These are phyloP conservation scores for Colletotrichum camelliae DNA, from an alignment of 2,329 filamentous ascomycete genomes.

Conservation along the genomic window DNA sequence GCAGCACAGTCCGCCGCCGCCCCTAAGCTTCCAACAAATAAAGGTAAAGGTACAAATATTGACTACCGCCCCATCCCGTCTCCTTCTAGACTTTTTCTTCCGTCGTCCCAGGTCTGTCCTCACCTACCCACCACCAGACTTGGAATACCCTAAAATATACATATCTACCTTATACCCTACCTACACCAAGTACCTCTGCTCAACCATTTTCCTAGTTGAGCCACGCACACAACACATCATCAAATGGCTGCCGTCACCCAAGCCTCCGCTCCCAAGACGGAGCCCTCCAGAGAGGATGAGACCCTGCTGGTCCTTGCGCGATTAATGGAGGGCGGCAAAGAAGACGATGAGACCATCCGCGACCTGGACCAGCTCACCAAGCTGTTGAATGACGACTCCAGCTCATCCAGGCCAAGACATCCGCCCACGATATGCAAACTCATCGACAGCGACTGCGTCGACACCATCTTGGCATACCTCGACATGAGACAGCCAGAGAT, in stretches of 20 bases:
- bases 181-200: not conserved
- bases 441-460: slow-evolving; percentile 77
- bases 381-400: slow-evolving; percentile 62
- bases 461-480: slow-evolving; percentile 84
- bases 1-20: slow-evolving; percentile 11
- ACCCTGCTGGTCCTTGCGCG: slow-evolving; percentile 83
- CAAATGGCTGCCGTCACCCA: slow-evolving; percentile 40
- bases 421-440: slow-evolving; percentile 60
- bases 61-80: slow-evolving; percentile 9
- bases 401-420: slow-evolving; percentile 38
- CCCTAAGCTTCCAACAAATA: not conserved
- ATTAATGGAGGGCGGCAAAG: slow-evolving; percentile 88
- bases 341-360: slow-evolving; percentile 73
- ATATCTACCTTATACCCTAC: not conserved
- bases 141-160: slow-evolving; percentile 1
- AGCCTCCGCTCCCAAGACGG: slow-evolving; percentile 30
- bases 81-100: slow-evolving; percentile 11
- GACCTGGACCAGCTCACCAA: slow-evolving; percentile 65
- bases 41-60: slow-evolving; percentile 18
- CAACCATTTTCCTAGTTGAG: not conserved
- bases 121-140: slow-evolving; percentile 5
- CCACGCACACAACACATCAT: not conserved
- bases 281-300: slow-evolving; percentile 59
- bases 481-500: slow-evolving; percentile 80
- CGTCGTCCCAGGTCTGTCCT: slow-evolving; percentile 14